phyloP scores from a whole-genome alignment of 176 grass and related monocot species.

The Lolium perenne region DNA sequence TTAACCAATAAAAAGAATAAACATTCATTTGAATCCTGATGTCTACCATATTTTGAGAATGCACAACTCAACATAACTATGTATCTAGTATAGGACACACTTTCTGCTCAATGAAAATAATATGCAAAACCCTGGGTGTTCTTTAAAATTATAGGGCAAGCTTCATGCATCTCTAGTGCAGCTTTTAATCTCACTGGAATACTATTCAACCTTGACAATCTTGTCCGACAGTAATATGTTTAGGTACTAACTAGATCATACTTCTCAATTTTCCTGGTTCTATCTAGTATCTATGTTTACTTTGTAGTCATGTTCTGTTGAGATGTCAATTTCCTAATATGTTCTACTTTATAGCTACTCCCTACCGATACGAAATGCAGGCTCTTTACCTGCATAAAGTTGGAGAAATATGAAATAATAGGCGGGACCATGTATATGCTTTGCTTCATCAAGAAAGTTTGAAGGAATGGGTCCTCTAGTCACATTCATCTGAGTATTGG shows the following conservation, averaged over 20 bases:
- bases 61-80: neutral
- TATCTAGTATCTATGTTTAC: slow-evolving; percentile 4
- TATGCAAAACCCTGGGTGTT: neutral
- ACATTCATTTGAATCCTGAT: neutral
- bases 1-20: neutral
- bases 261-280: neutral
- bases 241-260: slow-evolving; percentile 18
- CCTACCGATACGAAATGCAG: neutral
- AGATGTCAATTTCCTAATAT: neutral
- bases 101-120: neutral
- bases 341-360: slow-evolving; percentile 8
- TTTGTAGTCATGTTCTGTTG: neutral
- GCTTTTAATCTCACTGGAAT: neutral
- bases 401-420: slow-evolving; percentile 3
- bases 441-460: neutral
- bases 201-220: neutral
- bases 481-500: neutral
- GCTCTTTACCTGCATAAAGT: neutral
- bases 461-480: neutral
- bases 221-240: neutral
- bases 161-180: neutral
- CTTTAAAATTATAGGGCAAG: neutral
- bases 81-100: neutral
- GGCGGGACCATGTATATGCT: neutral
- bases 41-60: neutral